Evolutionary conservation across 2,329 filamentous ascomycete species (phyloP), one percentile per base, ranked within the genome.

Genomic region (Magnaporthiopsis incrustans): DNA sequence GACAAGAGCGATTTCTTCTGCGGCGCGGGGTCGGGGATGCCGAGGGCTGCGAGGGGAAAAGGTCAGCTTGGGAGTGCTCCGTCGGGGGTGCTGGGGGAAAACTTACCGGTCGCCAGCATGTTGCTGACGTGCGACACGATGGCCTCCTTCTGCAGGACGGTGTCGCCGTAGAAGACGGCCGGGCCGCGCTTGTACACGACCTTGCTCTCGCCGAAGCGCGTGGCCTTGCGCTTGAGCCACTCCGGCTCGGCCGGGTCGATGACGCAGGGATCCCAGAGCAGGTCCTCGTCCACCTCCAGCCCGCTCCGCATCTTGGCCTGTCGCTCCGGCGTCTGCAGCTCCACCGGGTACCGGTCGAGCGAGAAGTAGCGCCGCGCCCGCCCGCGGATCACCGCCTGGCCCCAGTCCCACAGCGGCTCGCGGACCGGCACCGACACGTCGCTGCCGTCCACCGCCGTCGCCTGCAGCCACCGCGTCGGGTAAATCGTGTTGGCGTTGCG

Each of bases 271-370:
- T 77, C 71, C 65, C 67, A 72, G 12, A 69, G 50, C 44, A 64
- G 38, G 30, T 64, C 61, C 26, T 57, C 65, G 35, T 71, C 66
- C 58, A 76, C 67, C 65, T 75, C 70, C 53, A 61, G 64, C n/a
- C 75, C 73, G 4, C 59, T 61, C 2, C 26, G 60, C 64, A 80
- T 75, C 25, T 67, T 62, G 15, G 69, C 64, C 62, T 73, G 72
- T n/a, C 67, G 70, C 27, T 69, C 67, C 30, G 70, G 62, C 8
- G 66, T 71, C 67, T 81, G 78, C 63, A 78, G 69, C 32, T 76
- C 68, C 26, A 78, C 58, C 50, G 81, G 81, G 81, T 82, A 85
- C 56, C 80, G 76, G 68, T 78, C 73, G 59, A 84, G 70, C 66
- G 73, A 70, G 72, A 81, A 84, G 69, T 76, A 83, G 7, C 69